Conservation (phyloP, 2,329 filamentous ascomycete species). For the Metarhizium brunneum region DNA sequence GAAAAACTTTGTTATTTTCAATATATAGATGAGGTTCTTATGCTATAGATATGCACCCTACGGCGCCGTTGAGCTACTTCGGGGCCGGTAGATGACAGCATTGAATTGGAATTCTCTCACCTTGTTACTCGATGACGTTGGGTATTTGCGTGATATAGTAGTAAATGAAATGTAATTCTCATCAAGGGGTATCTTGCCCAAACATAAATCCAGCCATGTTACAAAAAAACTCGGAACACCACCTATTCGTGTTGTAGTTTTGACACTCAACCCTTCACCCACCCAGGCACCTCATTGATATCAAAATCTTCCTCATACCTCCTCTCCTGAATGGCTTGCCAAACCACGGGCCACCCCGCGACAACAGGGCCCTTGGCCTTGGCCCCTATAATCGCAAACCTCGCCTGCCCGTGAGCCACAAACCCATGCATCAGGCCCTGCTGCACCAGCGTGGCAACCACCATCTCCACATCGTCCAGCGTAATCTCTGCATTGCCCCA, state of each 20-base stretch:
- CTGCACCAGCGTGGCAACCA: slow-evolving; percentile 66
- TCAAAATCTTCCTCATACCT: slow-evolving; percentile 49
- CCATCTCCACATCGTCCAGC: slow-evolving; percentile 62
- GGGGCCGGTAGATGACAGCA: too few species aligned
- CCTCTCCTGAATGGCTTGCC: slow-evolving; percentile 55
- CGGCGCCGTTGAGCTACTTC: neutral
- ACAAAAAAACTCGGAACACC: neutral
- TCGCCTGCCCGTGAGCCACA: slow-evolving; percentile 64
- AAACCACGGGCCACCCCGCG: slow-evolving; percentile 69
- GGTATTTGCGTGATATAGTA: neutral
- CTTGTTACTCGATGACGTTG: too few species aligned
- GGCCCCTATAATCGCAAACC: slow-evolving; percentile 76
- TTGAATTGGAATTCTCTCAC: too few species aligned
- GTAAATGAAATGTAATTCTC: neutral
- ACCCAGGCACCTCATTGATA: slow-evolving; percentile 64
- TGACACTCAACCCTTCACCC: slow-evolving; percentile 45
- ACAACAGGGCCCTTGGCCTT: slow-evolving; percentile 54
- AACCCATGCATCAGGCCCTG: slow-evolving; percentile 80
- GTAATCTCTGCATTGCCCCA: slow-evolving; percentile 54
- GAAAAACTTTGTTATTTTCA: too few species aligned
- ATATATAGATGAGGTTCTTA: neutral
- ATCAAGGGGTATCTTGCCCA: neutral
- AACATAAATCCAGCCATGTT: neutral
- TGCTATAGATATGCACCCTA: slow-evolving; percentile 5
- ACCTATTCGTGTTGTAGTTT: too few species aligned